These are phyloP conservation scores for Hyphopichia wangnamkhiaoensis DNA, from an alignment of 1,139 yeast species.

Conservation along the genomic window DNA sequence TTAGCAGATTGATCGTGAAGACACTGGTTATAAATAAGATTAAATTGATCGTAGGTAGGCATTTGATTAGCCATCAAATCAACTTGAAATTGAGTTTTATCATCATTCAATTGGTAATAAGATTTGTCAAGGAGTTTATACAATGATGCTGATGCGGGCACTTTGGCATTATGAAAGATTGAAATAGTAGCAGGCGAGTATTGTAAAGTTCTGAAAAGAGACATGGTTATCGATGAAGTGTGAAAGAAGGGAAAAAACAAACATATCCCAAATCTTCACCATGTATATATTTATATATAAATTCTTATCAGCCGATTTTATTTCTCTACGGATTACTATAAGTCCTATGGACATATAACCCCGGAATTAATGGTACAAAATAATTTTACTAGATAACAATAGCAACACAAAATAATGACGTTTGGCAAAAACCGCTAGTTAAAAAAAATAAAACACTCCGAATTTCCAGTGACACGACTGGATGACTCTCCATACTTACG, in stretches of 20 bases:
- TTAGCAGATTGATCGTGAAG: conserved; percentile 27
- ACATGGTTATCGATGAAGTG: conserved; percentile 17
- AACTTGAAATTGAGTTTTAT: conserved; percentile 31
- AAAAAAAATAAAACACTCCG: too few species aligned
- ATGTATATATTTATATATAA: not conserved
- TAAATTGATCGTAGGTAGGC: conserved; percentile 49
- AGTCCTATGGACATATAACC: conserved; percentile 1
- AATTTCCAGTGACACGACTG: too few species aligned
- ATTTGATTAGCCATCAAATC: conserved; percentile 42
- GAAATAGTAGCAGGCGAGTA: conserved; percentile 45
- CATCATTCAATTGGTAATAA: conserved; percentile 25
- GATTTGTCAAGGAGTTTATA: conserved; percentile 37
- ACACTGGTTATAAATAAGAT: conserved; percentile 28
- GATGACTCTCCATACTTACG: too few species aligned
- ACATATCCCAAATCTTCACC: not conserved
- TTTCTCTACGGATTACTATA: too few species aligned
- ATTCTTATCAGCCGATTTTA: conserved; percentile 1
- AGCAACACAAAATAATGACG: too few species aligned
- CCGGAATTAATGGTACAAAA: conserved; percentile 2
- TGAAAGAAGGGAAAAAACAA: not conserved
- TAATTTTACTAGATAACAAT: not conserved
- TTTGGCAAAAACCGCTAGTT: too few species aligned
- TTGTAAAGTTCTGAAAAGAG: conserved; percentile 46
- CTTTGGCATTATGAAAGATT: conserved; percentile 41
- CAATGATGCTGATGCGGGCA: conserved; percentile 35